A percentile compares a stretch with the other conserved stretches of the same genome.
These are phyloP conservation scores for Diaporthe capsici DNA, from an alignment of 2,329 filamentous ascomycete species.

Conservation along the genomic window DNA sequence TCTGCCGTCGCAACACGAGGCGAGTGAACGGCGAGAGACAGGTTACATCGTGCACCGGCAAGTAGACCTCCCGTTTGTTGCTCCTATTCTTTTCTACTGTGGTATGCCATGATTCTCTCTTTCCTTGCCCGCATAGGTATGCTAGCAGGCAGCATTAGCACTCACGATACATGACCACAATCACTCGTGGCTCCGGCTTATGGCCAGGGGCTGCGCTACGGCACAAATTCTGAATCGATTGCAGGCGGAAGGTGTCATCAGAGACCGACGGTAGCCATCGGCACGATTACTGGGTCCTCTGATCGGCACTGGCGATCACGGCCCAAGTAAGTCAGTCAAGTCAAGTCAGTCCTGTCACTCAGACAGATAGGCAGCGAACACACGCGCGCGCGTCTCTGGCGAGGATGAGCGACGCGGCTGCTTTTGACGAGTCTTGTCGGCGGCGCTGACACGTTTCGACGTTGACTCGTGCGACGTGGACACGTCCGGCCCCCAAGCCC, in stretches of 20 bases:
- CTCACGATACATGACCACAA: not conserved
- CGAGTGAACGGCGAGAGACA: not conserved
- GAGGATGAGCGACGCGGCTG: slow-evolving; percentile 20
- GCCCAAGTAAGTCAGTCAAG: not conserved
- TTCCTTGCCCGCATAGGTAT: not conserved
- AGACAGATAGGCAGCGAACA: not conserved
- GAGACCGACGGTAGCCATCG: slow-evolving; percentile 25
- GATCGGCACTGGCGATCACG: slow-evolving; percentile 18
- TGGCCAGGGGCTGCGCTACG: not conserved
- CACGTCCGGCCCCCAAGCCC: slow-evolving; percentile 2
- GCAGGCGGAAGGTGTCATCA: slow-evolving; percentile 1
- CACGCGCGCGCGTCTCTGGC: slow-evolving; percentile 1
- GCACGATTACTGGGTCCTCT: slow-evolving; percentile 27
- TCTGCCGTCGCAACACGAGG: slow-evolving; percentile 1
- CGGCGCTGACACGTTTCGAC: slow-evolving; percentile 20
- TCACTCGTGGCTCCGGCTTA: not conserved
- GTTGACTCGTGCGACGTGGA: slow-evolving; percentile 35
- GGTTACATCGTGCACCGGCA: slow-evolving; percentile 30
- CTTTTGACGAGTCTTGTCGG: slow-evolving; percentile 8
- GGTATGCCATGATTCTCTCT: not conserved
- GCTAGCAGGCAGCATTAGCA: not conserved
- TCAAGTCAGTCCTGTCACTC: not conserved
- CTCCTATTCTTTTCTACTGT: not conserved
- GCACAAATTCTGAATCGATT: not conserved
- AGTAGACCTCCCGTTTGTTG: not conserved